Base-by-base conservation (phyloP, 202 grass and related monocot species). In the Schoenoplectus tabernaemontani region DNA sequence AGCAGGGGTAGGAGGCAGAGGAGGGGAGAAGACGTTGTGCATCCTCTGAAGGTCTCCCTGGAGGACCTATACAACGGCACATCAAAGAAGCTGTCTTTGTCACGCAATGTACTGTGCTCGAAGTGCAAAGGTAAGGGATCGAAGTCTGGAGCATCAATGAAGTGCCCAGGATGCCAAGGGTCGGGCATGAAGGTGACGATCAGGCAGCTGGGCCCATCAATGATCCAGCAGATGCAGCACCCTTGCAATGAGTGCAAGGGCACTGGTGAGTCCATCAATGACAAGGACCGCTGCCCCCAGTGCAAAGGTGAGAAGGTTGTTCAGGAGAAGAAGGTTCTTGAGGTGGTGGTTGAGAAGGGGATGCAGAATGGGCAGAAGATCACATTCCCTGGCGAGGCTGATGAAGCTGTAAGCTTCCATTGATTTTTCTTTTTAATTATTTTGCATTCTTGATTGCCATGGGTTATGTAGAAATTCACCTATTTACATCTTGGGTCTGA, bases 81-180 rank as follows among this genome's bases (percentile, higher is more conserved):
- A 28, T 97, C 93, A 0, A 97, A 97, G 86, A 97, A 97, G 66
- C 83, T 93, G 56, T 91, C 93, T 48, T 90, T 97, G 83, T 97
- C 93, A 0, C 88, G 87, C 30, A 97, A 82, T 38, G 86, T 89
- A 28, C 24, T 96, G 44, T 96, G 93, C 86, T 85, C 88, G 0
- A 96, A 90, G 86, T 97, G 93, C 85, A 97, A 90, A 67, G 93
- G 93, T 88, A 97, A 97, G 88, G 93, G 93, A n/a, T 97, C 93
- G 10, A 97, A 97, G 38, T 96, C 93, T 20, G 93, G 93, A 47
- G 93, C 93, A 69, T 96, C 93, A 54, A 92, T 85, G 93, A 97
- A 84, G 75, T 97, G 93, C 75, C 87, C 93, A 32, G 93, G 93
- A 7, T 97, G 93, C 83, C 88, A 97, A 67, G 93, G 93, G n/a